A percentile compares a stretch with the other conserved stretches of the same genome.
phyloP scores from a whole-genome alignment of 331 rosid species.

The Quercus phellos region DNA sequence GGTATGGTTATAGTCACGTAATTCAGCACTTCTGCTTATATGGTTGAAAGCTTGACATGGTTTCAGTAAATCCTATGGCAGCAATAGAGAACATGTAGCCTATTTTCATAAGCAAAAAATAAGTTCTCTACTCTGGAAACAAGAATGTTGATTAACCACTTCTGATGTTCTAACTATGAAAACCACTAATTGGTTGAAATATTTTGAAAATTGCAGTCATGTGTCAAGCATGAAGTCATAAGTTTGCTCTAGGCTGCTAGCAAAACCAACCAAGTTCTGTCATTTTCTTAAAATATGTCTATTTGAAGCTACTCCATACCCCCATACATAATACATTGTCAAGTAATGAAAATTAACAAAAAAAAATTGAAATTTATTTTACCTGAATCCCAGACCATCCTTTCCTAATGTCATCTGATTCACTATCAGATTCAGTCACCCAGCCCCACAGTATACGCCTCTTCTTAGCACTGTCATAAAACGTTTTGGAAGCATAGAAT shows the following conservation, averaged over 20 bases:
- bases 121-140: not conserved
- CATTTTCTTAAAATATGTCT: not conserved
- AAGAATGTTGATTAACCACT: not conserved
- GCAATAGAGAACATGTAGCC: not conserved
- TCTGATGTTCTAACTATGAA: not conserved
- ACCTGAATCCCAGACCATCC: slow-evolving; percentile 56
- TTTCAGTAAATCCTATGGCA: not conserved
- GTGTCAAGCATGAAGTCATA: not conserved
- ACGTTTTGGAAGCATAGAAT: slow-evolving; percentile 44
- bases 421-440: slow-evolving; percentile 30
- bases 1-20: not conserved
- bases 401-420: slow-evolving; percentile 5
- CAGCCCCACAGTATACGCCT: slow-evolving; percentile 42
- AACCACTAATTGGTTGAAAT: not conserved
- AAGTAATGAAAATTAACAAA: not conserved
- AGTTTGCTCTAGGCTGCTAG: not conserved
- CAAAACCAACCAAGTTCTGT: not conserved
- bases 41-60: not conserved
- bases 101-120: not conserved
- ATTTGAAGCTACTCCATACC: not conserved
- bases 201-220: not conserved
- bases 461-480: slow-evolving; percentile 27
- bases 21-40: not conserved
- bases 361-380: not conserved
- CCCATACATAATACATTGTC: not conserved